These are phyloP conservation scores for Lepiota venenata DNA, from an alignment of 768 basidiomycete genomes.

Conservation along the genomic window DNA sequence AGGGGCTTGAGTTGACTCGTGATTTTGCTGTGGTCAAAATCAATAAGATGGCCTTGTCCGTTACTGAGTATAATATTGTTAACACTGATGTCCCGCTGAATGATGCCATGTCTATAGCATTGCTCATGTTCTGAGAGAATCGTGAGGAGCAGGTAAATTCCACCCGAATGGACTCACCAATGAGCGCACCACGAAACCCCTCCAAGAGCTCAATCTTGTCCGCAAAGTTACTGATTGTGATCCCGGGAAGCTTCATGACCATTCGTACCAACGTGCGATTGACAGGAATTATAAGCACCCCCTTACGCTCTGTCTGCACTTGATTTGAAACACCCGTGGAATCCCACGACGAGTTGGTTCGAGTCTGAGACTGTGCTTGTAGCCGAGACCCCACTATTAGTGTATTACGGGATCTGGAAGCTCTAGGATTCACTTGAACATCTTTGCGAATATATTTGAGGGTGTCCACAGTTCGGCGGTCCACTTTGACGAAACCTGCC, in stretches of 20 bases:
- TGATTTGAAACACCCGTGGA: no score
- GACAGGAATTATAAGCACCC: neutral
- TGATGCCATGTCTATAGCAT: neutral
- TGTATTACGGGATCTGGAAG: no score
- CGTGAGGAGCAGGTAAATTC: neutral
- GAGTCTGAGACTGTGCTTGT: no score
- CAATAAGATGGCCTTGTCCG: neutral
- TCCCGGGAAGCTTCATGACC: neutral
- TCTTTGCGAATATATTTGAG: neutral
- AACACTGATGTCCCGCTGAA: neutral
- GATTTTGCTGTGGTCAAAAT: slow-evolving; percentile 2
- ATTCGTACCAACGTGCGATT: neutral
- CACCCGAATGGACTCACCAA: neutral
- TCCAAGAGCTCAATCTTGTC: neutral
- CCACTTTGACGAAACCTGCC: neutral
- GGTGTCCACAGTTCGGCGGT: neutral
- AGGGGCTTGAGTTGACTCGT: no score
- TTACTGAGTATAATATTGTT: neutral
- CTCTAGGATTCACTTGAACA: no score
- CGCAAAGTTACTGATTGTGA: neutral
- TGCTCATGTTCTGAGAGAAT: neutral
- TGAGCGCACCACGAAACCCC: neutral
- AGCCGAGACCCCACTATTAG: no score
- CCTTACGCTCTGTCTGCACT: no score
- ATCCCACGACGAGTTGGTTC: no score